Percentiles rank a stretch among this genome's conserved stretches.
Evolutionary conservation across 1,284 basidiomycete genomes (phyloP).

Genomic region (Entoloma clypeatum): DNA sequence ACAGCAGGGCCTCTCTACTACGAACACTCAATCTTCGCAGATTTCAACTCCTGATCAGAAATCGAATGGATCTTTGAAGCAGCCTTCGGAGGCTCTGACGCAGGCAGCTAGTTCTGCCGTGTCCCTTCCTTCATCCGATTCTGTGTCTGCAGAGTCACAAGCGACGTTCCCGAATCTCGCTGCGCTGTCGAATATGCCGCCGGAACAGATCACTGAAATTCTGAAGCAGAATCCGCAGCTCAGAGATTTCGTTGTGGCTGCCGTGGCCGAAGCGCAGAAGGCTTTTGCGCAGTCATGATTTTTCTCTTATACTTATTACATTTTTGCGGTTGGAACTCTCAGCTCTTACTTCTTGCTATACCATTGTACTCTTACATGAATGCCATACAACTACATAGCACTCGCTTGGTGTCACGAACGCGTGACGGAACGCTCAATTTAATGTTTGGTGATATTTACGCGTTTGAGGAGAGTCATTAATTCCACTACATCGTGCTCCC

Average conservation of each 20-base stretch:
- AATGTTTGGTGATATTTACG: no score
- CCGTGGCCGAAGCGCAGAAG: conserved; percentile 26
- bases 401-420: conserved; percentile 5
- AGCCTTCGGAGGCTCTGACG: background rate
- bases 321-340: background rate
- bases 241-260: conserved; percentile 31
- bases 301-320: background rate
- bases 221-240: conserved; percentile 34
- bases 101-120: background rate
- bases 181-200: conserved; percentile 31
- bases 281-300: conserved; percentile 1
- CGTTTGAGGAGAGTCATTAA: no score
- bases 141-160: conserved; percentile 15
- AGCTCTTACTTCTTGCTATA: background rate
- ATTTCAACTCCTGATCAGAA: conserved; percentile 1
- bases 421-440: conserved; percentile 1
- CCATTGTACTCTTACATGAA: background rate
- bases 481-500: no score
- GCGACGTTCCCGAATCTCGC: conserved; percentile 25
- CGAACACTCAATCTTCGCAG: conserved; percentile 7
- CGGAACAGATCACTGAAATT: conserved; percentile 32
- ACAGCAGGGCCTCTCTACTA: background rate
- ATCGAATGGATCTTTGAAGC: conserved; percentile 1
- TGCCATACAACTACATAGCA: background rate
- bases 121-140: conserved; percentile 2